Evolutionary conservation across 805 yeast species (phyloP).

Genomic region (Candida boidinii): DNA sequence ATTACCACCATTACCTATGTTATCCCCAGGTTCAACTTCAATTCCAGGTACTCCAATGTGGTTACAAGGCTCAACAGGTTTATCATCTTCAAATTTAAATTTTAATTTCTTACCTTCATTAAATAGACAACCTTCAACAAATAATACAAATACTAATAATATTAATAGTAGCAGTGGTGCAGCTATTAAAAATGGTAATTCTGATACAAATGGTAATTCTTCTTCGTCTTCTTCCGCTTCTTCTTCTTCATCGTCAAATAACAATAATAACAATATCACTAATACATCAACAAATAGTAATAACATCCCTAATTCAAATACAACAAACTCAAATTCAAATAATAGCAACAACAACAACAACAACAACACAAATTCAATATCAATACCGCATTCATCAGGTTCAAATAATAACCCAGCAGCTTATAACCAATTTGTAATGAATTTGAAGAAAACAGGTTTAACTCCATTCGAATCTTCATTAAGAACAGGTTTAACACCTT

Average conservation of each 20-base stretch:
- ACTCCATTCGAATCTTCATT: constrained; percentile 72
- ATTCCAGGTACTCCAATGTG: constrained; percentile 47
- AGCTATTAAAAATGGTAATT: too few species aligned
- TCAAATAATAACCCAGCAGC: constrained; percentile 6
- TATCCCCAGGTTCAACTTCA: constrained; percentile 34
- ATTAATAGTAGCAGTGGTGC: too few species aligned
- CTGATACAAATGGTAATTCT: too few species aligned
- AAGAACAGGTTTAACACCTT: constrained; percentile 68
- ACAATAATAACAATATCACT: too few species aligned
- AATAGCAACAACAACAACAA: constrained; percentile 6
- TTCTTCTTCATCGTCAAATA: too few species aligned
- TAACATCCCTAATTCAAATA: too few species aligned
- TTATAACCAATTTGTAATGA: constrained; percentile 10
- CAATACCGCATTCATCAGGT: constrained; percentile 4
- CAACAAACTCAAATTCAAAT: constrained; percentile 1
- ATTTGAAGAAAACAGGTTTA: constrained; percentile 44
- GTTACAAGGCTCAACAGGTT: constrained; percentile 31
- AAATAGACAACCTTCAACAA: constrained; percentile 4
- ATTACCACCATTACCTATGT: constrained; percentile 39
- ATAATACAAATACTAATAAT: neutral
- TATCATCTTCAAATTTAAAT: neutral
- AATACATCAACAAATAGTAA: constrained; percentile 8
- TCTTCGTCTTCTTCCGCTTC: too few species aligned
- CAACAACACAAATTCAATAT: constrained; percentile 4
- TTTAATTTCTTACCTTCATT: neutral